A percentile compares a stretch with the other conserved stretches of the same genome.
These are phyloP conservation scores for Agapanthus africanus DNA, from an alignment of 106 monocot genomes.

Conservation along the genomic window DNA sequence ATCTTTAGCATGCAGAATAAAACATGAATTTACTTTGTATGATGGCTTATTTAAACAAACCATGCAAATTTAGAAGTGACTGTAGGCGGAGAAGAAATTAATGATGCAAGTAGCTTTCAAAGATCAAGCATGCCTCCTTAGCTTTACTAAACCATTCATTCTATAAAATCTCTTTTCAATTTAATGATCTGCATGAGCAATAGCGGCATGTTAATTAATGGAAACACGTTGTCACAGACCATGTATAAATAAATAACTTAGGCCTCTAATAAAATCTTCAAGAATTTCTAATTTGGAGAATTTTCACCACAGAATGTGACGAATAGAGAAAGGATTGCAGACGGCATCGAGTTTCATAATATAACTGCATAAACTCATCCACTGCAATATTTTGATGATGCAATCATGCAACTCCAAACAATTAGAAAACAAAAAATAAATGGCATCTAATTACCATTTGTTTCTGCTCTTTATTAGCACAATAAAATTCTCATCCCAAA, in stretches of 20 bases:
- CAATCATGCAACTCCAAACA: too few species aligned
- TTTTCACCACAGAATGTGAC: too few species aligned
- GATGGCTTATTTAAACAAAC: not conserved
- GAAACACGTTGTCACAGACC: conserved; percentile 3
- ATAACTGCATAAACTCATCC: too few species aligned
- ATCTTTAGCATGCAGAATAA: conserved; percentile 21
- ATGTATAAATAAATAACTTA: not conserved
- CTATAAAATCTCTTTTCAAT: conserved; percentile 46
- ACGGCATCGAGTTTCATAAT: too few species aligned
- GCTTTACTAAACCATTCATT: conserved; percentile 30
- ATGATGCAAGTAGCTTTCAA: conserved; percentile 5
- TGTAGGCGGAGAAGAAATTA: not conserved
- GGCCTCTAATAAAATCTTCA: not conserved
- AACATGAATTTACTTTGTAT: conserved; percentile 24
- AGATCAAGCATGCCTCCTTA: conserved; percentile 9
- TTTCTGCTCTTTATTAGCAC: too few species aligned
- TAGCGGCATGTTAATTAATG: conserved; percentile 7
- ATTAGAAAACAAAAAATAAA: too few species aligned
- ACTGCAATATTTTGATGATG: too few species aligned
- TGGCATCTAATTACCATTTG: too few species aligned
- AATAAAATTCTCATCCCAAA: too few species aligned
- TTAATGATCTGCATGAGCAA: conserved; percentile 50
- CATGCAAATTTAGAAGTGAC: not conserved
- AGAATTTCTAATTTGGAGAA: not conserved
- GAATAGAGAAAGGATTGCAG: too few species aligned